A percentile compares a stretch with the other conserved stretches of the same genome.
Evolutionary conservation across 257 asterid genomes (phyloP).

Genomic region (Lavandula angustifolia): DNA sequence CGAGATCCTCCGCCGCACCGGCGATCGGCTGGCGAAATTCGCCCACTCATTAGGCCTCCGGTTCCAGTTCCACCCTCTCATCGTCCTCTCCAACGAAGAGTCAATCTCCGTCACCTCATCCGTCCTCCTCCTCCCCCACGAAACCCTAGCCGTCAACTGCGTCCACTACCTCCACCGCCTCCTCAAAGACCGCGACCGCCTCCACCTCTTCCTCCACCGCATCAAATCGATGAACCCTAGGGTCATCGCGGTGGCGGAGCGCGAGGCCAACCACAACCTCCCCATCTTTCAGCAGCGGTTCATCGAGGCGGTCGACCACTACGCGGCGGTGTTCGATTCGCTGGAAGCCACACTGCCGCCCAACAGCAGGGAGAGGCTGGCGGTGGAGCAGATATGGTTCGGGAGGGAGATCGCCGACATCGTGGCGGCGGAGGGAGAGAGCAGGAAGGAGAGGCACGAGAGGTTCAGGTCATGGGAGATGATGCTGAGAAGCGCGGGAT

Average conservation of each 20-base stretch:
- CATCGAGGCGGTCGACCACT: slow-evolving; percentile 81
- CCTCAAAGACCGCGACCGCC: slow-evolving; percentile 56
- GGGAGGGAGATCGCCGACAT: slow-evolving; percentile 79
- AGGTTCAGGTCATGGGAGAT: slow-evolving; percentile 78
- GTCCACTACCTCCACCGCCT: slow-evolving; percentile 75
- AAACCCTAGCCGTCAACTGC: slow-evolving; percentile 84
- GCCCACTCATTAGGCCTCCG: slow-evolving; percentile 79
- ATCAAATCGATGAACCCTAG: slow-evolving; percentile 62
- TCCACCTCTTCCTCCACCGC: slow-evolving; percentile 64
- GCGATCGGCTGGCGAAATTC: slow-evolving; percentile 80
- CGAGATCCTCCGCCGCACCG: slow-evolving; percentile 70
- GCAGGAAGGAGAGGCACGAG: slow-evolving; percentile 72
- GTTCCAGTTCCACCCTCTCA: slow-evolving; percentile 79
- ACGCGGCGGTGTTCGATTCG: slow-evolving; percentile 83
- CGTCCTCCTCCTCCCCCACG: slow-evolving; percentile 60
- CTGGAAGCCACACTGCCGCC: slow-evolving; percentile 95
- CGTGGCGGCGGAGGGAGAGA: slow-evolving; percentile 68
- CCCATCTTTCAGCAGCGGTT: slow-evolving; percentile 70
- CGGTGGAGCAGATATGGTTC: slow-evolving; percentile 83
- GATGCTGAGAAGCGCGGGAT: slow-evolving; percentile 65
- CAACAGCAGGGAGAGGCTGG: slow-evolving; percentile 64
- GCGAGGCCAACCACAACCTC: slow-evolving; percentile 84
- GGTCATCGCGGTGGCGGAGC: slow-evolving; percentile 71
- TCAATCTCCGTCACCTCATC: slow-evolving; percentile 43
- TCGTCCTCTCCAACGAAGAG: slow-evolving; percentile 34